These are phyloP conservation scores for Candida jianshihensis DNA, from an alignment of 805 yeast genomes.

Conservation along the genomic window DNA sequence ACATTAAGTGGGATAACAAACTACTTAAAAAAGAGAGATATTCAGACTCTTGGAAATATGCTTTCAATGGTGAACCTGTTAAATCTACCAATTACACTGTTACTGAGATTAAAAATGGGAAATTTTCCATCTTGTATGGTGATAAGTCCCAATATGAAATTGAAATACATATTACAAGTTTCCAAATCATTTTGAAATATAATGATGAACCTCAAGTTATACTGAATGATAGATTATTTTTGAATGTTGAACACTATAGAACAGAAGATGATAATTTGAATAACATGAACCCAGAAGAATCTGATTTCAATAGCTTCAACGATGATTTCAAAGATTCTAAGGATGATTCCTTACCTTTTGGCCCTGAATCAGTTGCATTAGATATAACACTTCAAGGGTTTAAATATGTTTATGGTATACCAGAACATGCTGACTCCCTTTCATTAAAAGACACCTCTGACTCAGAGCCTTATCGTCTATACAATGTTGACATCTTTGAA, in stretches of 20 bases:
- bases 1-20: constrained; percentile 15
- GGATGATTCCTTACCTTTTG: constrained; percentile 61
- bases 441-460: constrained; percentile 60
- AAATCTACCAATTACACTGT: constrained; percentile 8
- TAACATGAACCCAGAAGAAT: constrained; percentile 51
- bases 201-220: constrained; percentile 42
- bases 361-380: constrained; percentile 84
- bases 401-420: constrained; percentile 80
- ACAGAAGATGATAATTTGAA: constrained; percentile 32
- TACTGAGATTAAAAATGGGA: constrained; percentile 17
- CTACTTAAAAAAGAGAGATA: constrained; percentile 44
- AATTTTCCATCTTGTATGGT: constrained; percentile 30
- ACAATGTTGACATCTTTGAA: constrained; percentile 92
- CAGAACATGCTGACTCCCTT: constrained; percentile 88
- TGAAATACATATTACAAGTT: constrained; percentile 37
- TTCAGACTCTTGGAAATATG: constrained; percentile 54
- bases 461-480: constrained; percentile 76
- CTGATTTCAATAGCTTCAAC: constrained; percentile 55
- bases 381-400: constrained; percentile 65
- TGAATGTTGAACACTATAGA: constrained; percentile 83
- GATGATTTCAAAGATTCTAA: constrained; percentile 67
- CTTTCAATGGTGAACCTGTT: constrained; percentile 32
- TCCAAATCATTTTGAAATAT: constrained; percentile 42
- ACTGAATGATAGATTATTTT: constrained; percentile 60
- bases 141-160: constrained; percentile 32